Evolutionary conservation across 192 early-diverging fungal species (phyloP).

Genomic region (Obelidium mucronatum): DNA sequence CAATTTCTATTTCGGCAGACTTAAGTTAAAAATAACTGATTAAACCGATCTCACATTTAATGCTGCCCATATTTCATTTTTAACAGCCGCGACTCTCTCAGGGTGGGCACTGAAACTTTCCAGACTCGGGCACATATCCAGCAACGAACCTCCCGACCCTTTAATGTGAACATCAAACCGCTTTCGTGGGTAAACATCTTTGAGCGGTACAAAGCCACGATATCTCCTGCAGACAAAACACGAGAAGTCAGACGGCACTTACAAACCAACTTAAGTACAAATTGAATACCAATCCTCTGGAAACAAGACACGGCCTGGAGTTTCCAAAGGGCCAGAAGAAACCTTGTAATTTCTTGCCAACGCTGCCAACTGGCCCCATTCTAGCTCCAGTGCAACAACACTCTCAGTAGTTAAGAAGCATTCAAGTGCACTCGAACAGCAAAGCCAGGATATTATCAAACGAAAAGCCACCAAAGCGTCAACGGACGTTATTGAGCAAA

Average conservation of each 20-base stretch:
- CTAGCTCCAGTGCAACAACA: not conserved
- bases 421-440: not conserved
- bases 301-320: not conserved
- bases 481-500: not conserved
- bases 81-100: conserved; percentile 1
- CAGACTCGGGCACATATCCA: conserved; percentile 2
- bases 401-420: not conserved
- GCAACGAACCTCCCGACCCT: not conserved
- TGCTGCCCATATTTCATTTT: conserved; percentile 1
- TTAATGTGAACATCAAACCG: conserved; percentile 24
- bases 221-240: conserved; percentile 12
- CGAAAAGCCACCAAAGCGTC: not conserved
- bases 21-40: not conserved
- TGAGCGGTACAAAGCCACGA: conserved; percentile 34
- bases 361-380: not conserved
- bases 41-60: not conserved
- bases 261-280: no score
- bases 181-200: conserved; percentile 14
- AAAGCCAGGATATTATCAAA: not conserved
- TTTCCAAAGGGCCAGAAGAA: not conserved
- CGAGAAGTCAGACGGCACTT: not conserved
- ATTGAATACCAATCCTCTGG: conserved; percentile 11
- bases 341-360: not conserved
- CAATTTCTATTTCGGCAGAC: not conserved
- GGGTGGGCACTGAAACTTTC: not conserved